Evolutionary conservation across 768 basidiomycete species (phyloP).

Genomic region (Leccinum variicolor): DNA sequence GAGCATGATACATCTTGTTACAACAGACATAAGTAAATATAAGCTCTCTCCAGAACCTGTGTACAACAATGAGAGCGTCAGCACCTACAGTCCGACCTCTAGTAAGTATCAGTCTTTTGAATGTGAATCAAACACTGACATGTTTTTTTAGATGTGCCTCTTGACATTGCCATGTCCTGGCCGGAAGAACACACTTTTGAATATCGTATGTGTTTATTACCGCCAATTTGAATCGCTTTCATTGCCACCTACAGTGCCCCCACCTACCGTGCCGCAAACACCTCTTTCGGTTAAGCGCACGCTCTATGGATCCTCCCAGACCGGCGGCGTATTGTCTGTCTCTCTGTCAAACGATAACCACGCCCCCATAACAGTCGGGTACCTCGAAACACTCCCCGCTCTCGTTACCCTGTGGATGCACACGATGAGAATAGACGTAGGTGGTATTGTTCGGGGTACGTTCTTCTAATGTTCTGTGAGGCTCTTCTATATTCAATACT

Average conservation of each 20-base stretch:
- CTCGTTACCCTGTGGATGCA: constrained; percentile 86
- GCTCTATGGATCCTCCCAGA: constrained; percentile 72
- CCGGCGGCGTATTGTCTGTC: constrained; percentile 68
- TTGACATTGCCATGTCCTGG: constrained; percentile 60
- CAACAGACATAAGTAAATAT: constrained; percentile 43
- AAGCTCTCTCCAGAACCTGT: constrained; percentile 52
- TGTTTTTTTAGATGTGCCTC: constrained; percentile 29
- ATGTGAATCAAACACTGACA: neutral
- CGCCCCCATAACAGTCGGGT: constrained; percentile 45
- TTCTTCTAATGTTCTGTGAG: neutral
- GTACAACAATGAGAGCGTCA: constrained; percentile 32
- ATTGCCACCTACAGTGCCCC: constrained; percentile 31
- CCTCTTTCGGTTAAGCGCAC: constrained; percentile 63
- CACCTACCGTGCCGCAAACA: constrained; percentile 38
- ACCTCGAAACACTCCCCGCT: constrained; percentile 94
- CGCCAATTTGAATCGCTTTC: neutral
- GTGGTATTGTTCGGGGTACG: constrained; percentile 48
- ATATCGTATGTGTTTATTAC: constrained; percentile 46
- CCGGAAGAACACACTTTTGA: constrained; percentile 46
- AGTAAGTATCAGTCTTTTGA: constrained; percentile 32
- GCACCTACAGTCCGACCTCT: constrained; percentile 46
- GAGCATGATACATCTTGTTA: constrained; percentile 49
- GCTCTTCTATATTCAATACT: neutral
- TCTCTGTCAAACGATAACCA: constrained; percentile 56
- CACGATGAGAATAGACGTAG: constrained; percentile 55